These are phyloP conservation scores for Tieghemiomyces parasiticus DNA, from an alignment of 192 early-diverging fungal species.

Conservation along the genomic window DNA sequence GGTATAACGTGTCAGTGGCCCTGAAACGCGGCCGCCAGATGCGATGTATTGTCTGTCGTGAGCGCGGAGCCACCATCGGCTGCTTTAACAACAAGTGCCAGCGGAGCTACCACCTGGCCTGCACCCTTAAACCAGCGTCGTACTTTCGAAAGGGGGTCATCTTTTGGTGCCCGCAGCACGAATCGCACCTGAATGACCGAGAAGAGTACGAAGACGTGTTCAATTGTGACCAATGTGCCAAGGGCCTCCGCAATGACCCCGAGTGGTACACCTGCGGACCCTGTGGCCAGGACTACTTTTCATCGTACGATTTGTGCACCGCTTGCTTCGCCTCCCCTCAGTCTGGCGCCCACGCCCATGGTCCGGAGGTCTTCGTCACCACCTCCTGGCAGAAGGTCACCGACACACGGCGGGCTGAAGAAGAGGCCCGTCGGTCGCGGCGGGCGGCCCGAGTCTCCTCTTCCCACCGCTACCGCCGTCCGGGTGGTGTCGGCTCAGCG, in stretches of 20 bases:
- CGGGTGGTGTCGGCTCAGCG: too few species aligned
- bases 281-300: conserved; percentile 47
- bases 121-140: conserved; percentile 50
- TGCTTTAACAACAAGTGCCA: conserved; percentile 77
- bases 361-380: not conserved
- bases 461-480: too few species aligned
- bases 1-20: conserved; percentile 77
- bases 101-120: conserved; percentile 68
- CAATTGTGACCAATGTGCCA: conserved; percentile 50
- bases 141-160: conserved; percentile 66
- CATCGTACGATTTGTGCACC: conserved; percentile 52
- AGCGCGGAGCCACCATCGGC: conserved; percentile 71
- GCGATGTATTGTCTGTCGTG: conserved; percentile 57
- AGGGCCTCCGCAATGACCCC: conserved; percentile 31
- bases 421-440: not conserved
- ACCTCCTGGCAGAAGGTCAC: conserved; percentile 1
- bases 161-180: conserved; percentile 80
- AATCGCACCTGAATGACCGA: conserved; percentile 25
- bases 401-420: not conserved
- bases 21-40: conserved; percentile 53
- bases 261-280: conserved; percentile 45
- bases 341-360: not conserved
- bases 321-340: conserved; percentile 13
- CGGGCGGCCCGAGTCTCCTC: too few species aligned
- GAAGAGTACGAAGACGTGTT: conserved; percentile 51